Evolutionary conservation across 768 basidiomycete species (phyloP).

Genomic region (Rossbeevera mucosa): DNA sequence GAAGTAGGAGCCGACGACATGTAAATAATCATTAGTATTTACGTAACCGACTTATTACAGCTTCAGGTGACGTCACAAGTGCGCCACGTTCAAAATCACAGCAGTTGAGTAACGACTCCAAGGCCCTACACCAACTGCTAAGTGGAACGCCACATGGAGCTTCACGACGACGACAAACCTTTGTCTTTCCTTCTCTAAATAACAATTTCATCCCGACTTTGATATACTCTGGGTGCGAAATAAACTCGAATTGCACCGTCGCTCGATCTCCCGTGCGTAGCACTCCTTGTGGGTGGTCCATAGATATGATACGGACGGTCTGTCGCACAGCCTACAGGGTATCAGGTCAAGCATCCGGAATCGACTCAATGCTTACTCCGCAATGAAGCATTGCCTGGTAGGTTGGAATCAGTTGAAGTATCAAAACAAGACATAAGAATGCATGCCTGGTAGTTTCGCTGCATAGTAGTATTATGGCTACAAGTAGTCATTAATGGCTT

Average conservation of each 20-base stretch:
- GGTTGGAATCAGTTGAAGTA: background rate
- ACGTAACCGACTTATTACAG: background rate
- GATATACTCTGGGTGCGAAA: slow-evolving; percentile 86
- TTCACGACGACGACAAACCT: slow-evolving; percentile 43
- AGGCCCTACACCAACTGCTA: slow-evolving; percentile 48
- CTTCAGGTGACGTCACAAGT: slow-evolving; percentile 18
- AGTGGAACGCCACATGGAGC: slow-evolving; percentile 5
- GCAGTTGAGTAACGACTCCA: slow-evolving; percentile 66
- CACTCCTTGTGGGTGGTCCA: slow-evolving; percentile 86
- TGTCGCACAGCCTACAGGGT: slow-evolving; percentile 74
- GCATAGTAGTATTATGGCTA: slow-evolving; percentile 89
- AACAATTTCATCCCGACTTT: slow-evolving; percentile 92
- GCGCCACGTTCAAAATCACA: slow-evolving; percentile 34
- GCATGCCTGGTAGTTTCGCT: slow-evolving; percentile 85
- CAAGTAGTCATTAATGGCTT: slow-evolving; percentile 2
- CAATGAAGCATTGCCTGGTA: slow-evolving; percentile 86
- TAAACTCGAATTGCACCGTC: slow-evolving; percentile 92
- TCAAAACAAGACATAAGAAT: background rate
- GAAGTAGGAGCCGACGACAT: slow-evolving; percentile 31
- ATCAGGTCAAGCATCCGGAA: slow-evolving; percentile 2
- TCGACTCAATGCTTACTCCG: slow-evolving; percentile 46
- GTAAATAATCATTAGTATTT: slow-evolving; percentile 4
- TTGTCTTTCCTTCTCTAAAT: slow-evolving; percentile 94
- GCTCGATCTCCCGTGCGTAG: slow-evolving; percentile 94
- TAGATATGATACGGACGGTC: slow-evolving; percentile 84